A percentile compares a stretch with the other conserved stretches of the same genome.
Evolutionary conservation across 192 early-diverging fungal species (phyloP).

Genomic region (Glomus cerebriforme): DNA sequence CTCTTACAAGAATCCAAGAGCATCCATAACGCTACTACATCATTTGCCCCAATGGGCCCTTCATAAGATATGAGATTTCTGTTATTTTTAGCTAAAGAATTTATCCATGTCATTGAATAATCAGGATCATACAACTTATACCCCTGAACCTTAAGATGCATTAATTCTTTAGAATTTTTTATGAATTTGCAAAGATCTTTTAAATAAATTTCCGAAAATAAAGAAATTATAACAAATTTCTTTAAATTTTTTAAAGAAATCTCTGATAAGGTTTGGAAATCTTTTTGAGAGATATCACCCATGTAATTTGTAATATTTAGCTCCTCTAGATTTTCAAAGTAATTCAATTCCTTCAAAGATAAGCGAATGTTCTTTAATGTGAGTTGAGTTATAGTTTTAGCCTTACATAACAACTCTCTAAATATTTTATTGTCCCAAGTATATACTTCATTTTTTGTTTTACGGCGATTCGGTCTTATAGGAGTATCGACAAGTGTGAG

Average conservation of each 20-base stretch:
- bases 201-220: background rate
- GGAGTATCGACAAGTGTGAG: background rate
- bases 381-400: background rate
- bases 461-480: background rate
- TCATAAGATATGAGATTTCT: background rate
- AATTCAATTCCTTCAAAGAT: background rate
- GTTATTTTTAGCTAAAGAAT: background rate
- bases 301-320: background rate
- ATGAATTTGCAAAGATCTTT: background rate
- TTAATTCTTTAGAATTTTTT: background rate
- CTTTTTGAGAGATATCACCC: background rate
- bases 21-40: background rate
- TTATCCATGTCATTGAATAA: background rate
- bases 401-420: background rate
- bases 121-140: background rate
- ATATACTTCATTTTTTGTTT: background rate
- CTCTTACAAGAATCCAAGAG: background rate
- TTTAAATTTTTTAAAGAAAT: background rate
- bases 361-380: background rate
- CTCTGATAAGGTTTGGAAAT: background rate
- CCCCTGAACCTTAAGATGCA: background rate
- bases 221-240: background rate
- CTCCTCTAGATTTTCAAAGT: background rate
- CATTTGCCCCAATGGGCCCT: background rate
- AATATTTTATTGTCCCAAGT: background rate